Evolutionary conservation across 2,329 filamentous ascomycete species (phyloP).

Genomic region (Fonsecaea pugnacius): DNA sequence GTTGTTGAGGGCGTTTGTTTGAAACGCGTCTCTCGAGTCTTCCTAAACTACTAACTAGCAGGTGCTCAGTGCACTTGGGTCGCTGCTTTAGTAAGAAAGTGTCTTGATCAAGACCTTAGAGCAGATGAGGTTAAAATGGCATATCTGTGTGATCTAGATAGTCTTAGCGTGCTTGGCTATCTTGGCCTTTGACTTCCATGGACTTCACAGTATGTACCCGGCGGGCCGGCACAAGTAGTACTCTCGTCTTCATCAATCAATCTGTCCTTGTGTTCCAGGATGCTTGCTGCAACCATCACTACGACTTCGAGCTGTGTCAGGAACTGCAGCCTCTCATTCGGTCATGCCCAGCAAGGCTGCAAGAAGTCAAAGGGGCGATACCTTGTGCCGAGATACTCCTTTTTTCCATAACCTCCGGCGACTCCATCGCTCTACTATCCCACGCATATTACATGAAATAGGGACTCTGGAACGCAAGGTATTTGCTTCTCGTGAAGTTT

Average conservation of each 20-base stretch:
- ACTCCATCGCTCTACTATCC: conserved; percentile 18
- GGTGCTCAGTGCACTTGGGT: not conserved
- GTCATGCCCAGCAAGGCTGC: not conserved
- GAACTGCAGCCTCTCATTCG: not conserved
- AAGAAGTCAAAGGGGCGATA: not conserved
- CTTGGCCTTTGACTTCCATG: too few relatives aligned
- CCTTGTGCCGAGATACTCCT: not conserved
- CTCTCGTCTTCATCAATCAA: not conserved
- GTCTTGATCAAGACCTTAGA: not conserved
- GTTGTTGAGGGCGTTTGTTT: not conserved
- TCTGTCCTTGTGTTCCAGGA: not conserved
- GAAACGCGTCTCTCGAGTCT: not conserved
- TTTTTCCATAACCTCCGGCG: conserved; percentile 20
- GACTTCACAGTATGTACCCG: too few relatives aligned
- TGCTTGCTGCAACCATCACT: not conserved
- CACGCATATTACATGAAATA: conserved; percentile 28
- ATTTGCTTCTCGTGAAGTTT: conserved; percentile 57
- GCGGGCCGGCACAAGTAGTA: too few relatives aligned
- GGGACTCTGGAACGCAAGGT: conserved; percentile 50
- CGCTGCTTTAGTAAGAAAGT: not conserved
- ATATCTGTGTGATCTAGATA: too few relatives aligned
- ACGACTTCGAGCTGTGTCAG: not conserved
- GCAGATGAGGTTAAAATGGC: not conserved
- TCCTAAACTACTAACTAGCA: too few relatives aligned
- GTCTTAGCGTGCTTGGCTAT: too few relatives aligned